Conservation (phyloP, 257 asterid species). For the Linderniella brevidens region DNA sequence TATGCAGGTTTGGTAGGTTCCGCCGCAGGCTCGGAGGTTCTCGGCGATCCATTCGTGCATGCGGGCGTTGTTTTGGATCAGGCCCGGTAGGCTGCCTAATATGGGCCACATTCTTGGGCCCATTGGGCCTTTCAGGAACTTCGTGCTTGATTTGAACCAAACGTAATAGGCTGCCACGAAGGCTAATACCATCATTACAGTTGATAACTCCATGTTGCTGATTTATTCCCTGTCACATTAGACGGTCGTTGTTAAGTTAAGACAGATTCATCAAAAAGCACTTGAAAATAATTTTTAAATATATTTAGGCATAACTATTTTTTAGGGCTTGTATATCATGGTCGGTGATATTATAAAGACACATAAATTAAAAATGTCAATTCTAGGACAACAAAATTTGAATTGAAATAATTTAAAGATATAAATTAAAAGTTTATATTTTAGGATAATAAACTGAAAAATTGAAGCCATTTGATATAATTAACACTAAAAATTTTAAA, state of each 20-base stretch:
- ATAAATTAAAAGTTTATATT: too few relatives aligned
- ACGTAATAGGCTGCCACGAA: slow-evolving; percentile 18
- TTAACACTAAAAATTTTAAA: too few relatives aligned
- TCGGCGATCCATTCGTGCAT: slow-evolving; percentile 44
- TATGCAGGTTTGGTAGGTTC: slow-evolving; percentile 38
- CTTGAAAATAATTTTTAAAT: too few relatives aligned
- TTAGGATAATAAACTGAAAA: too few relatives aligned
- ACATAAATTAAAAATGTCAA: too few relatives aligned
- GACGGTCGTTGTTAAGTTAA: neutral
- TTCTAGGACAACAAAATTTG: too few relatives aligned
- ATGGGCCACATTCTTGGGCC: slow-evolving; percentile 37
- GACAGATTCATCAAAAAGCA: neutral
- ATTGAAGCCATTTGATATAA: too few relatives aligned
- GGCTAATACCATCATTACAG: slow-evolving; percentile 17
- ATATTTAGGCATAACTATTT: too few relatives aligned
- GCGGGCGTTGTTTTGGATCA: slow-evolving; percentile 21
- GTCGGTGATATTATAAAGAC: too few relatives aligned
- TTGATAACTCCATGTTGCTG: slow-evolving; percentile 19
- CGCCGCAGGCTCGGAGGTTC: slow-evolving; percentile 29
- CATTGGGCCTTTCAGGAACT: slow-evolving; percentile 3
- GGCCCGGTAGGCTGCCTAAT: slow-evolving; percentile 37
- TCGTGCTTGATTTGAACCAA: slow-evolving; percentile 19
- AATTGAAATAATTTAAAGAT: too few relatives aligned
- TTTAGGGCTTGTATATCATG: too few relatives aligned
- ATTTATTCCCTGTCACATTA: neutral